These are phyloP conservation scores for Thamnidium elegans DNA, from an alignment of 192 early-diverging fungal genomes.

Conservation along the genomic window DNA sequence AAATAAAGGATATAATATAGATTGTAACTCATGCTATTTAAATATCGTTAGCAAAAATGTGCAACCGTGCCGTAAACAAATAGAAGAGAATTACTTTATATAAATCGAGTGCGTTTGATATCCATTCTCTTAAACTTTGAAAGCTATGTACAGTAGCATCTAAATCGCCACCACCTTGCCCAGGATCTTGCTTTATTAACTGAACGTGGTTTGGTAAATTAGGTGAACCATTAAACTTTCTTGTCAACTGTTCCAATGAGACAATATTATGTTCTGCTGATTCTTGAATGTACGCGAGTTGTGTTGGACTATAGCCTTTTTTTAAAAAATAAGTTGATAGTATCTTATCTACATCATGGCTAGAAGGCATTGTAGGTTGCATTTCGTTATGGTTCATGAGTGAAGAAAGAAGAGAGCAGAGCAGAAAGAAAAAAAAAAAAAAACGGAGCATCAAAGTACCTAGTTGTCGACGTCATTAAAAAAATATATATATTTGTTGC, in stretches of 20 bases:
- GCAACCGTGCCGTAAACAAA: not conserved
- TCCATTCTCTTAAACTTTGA: slow-evolving; percentile 71
- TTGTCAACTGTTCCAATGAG: not conserved
- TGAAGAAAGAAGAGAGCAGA: not conserved
- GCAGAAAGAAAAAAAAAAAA: not conserved
- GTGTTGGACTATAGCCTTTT: slow-evolving; percentile 66
- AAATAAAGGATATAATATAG: slow-evolving; percentile 86
- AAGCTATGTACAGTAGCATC: slow-evolving; percentile 82
- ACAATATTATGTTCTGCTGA: slow-evolving; percentile 27
- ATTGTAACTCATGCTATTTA: slow-evolving; percentile 69
- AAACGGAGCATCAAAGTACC: too few relatives aligned
- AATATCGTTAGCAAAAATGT: not conserved
- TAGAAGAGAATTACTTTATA: slow-evolving; percentile 60
- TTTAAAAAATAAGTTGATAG: slow-evolving; percentile 30
- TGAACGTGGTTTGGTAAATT: slow-evolving; percentile 56
- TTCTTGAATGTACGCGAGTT: slow-evolving; percentile 50
- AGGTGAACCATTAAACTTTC: not conserved
- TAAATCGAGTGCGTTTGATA: slow-evolving; percentile 87
- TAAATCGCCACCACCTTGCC: slow-evolving; percentile 45
- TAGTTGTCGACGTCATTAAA: too few relatives aligned
- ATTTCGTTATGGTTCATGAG: slow-evolving; percentile 7
- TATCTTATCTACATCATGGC: slow-evolving; percentile 1
- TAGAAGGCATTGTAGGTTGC: slow-evolving; percentile 2
- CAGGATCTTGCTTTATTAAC: slow-evolving; percentile 41
- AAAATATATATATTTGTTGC: not conserved